Evolutionary conservation across 768 basidiomycete genomes (phyloP).

Genomic region (Termitomyces sp.): DNA sequence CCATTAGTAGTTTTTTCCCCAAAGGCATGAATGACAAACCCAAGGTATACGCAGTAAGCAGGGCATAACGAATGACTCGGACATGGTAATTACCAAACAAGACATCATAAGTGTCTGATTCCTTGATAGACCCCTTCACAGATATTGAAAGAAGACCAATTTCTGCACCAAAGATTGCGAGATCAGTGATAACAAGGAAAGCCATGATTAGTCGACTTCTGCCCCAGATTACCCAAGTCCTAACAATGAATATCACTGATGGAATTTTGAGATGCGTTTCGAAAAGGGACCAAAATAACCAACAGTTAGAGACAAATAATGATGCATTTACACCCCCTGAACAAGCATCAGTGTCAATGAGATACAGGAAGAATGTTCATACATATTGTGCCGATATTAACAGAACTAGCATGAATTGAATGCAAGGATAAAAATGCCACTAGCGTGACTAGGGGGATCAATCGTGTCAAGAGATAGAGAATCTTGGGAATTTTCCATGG

Average conservation of each 20-base stretch:
- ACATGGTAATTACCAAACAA: neutral
- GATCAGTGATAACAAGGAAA: neutral
- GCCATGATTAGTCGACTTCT: neutral
- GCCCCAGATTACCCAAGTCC: neutral
- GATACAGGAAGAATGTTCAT: neutral
- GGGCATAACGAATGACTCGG: neutral
- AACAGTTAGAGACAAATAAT: neutral
- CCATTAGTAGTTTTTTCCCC: neutral
- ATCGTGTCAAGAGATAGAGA: neutral
- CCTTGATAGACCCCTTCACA: neutral
- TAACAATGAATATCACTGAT: neutral
- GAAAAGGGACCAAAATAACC: neutral
- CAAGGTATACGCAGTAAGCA: neutral
- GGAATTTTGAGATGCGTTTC: neutral
- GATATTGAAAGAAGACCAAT: neutral
- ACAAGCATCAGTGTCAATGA: neutral
- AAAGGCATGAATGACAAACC: neutral
- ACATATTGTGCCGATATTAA: neutral
- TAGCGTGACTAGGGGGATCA: neutral
- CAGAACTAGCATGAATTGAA: neutral
- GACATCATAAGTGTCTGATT: neutral
- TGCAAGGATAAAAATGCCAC: neutral
- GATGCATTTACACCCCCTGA: neutral
- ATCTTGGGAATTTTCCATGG: neutral
- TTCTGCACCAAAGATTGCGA: neutral